Base-by-base conservation (phyloP, 176 grass and related monocot species). In the Bothriochloa decipiens region DNA sequence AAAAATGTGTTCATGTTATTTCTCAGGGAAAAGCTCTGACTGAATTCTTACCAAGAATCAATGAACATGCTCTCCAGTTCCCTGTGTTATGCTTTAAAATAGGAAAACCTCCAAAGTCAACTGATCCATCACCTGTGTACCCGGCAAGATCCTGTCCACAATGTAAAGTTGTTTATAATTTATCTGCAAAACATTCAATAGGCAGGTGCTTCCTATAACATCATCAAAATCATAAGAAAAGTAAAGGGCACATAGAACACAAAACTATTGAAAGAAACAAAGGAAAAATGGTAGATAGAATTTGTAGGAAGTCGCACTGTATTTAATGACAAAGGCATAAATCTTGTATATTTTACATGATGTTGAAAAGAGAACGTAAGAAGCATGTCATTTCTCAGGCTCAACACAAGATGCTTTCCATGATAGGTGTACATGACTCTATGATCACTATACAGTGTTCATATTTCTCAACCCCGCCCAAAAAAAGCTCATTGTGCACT, bases 61-160 rank as follows among this genome's bases (percentile, higher is more conserved):
- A 91, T 45, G 88, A 92, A 72, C 95, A 98, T 55, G 95, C 92
- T 90, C 77, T 93, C 95, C 95, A 98, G 70, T 95, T 98, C 68
- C 95, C 95, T 65, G 95, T 91, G 39, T 85, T 67, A 32, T 81
- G 85, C 85, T 95, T 98, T 74, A 90, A 81, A 83, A 95, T 69
- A 68, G 95, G 92, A 47, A 79, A 81, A n/a, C 95, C 95, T 86
- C 83, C 73, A 32, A 82, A 91, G 68, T 87, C 89, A 6, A 95
- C 91, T 49, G 95, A 98, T 45, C 92, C 89, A 95, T 98, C 91
- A 11, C 91, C 87, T 65, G 95, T 93, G 42, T 81, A 92, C 27
- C 86, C 67, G 33, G 29, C 52, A 65, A 70, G 41, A 91, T 91
- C 78, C 94, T 93, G 84, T 18, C 71, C 28, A 76, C 40, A 87